A percentile compares a stretch with the other conserved stretches of the same genome.
Conservation (phyloP, 495 filamentous ascomycete genomes). For the Daldinia caldariorum region DNA sequence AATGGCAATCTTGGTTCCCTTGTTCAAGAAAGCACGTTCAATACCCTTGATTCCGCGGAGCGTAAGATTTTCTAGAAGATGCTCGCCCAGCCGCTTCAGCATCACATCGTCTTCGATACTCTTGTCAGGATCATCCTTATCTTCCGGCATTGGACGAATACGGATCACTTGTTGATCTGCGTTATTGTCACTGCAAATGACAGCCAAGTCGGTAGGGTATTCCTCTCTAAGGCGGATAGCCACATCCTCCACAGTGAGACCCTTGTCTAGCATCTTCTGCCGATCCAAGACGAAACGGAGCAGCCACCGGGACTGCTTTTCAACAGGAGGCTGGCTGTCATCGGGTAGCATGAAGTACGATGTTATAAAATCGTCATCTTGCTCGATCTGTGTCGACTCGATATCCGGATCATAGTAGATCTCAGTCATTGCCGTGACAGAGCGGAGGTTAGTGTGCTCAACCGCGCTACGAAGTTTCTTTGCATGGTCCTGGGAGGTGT, state of each 20-base stretch:
- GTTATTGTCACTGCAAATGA: conserved; percentile 98
- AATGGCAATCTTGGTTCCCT: conserved; percentile 70
- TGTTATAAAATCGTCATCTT: conserved; percentile 92
- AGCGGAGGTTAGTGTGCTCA: conserved; percentile 94
- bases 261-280: conserved; percentile 94
- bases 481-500: conserved; percentile 76
- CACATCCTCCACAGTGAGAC: conserved; percentile 89
- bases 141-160: conserved; percentile 80
- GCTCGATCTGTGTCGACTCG: conserved; percentile 81
- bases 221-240: conserved; percentile 86
- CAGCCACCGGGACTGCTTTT: conserved; percentile 90
- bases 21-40: conserved; percentile 90
- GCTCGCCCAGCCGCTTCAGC: conserved; percentile 87
- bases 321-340: conserved; percentile 73
- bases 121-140: conserved; percentile 80
- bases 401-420: conserved; percentile 98
- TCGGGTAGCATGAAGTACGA: conserved; percentile 97
- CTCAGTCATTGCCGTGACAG: conserved; percentile 88
- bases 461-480: conserved; percentile 86
- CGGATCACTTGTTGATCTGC: conserved; percentile 95
- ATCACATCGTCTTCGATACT: conserved; percentile 88
- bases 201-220: conserved; percentile 85
- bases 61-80: conserved; percentile 88
- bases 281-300: conserved; percentile 93
- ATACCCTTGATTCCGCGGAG: conserved; percentile 90